Percentiles rank a stretch among this genome's conserved stretches.
These are phyloP conservation scores for Senecio squalidus DNA, from an alignment of 140 eudicot genomes.

Conservation along the genomic window DNA sequence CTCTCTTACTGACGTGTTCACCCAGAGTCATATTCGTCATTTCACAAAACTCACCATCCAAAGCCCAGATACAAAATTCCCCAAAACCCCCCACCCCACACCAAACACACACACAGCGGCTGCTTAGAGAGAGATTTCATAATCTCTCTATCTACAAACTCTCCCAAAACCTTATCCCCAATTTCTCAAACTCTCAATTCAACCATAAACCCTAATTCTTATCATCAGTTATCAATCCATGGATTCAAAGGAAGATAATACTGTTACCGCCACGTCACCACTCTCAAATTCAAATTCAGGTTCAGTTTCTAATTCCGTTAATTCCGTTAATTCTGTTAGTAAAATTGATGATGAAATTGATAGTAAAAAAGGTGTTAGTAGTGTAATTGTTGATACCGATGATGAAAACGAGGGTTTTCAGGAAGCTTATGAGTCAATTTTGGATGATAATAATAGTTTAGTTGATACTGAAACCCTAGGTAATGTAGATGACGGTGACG, in stretches of 20 bases:
- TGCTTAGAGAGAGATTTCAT: too few species aligned
- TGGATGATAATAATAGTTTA: conserved; percentile 27
- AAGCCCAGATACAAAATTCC: too few species aligned
- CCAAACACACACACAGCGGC: too few species aligned
- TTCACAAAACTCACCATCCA: background rate
- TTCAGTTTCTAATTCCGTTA: conserved; percentile 8
- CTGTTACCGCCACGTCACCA: conserved; percentile 27
- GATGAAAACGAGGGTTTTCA: conserved; percentile 42
- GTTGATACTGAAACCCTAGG: conserved; percentile 28
- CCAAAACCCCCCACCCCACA: too few species aligned
- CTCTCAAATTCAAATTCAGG: conserved; percentile 21
- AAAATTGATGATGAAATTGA: background rate
- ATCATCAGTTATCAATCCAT: conserved; percentile 24
- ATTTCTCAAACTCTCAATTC: too few species aligned
- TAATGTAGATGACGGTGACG: conserved; percentile 24
- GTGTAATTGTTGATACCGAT: conserved; percentile 19
- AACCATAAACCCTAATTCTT: conserved; percentile 29
- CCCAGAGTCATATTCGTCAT: too few species aligned
- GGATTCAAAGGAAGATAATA: conserved; percentile 46
- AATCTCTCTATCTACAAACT: too few species aligned
- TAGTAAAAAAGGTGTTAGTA: conserved; percentile 9
- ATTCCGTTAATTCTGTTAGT: conserved; percentile 26
- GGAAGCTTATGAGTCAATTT: conserved; percentile 45
- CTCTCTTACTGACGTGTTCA: too few species aligned
- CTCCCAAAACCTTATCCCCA: too few species aligned